phyloP scores from a whole-genome alignment of 148 eudicot genomes.

The Rhododendron mucronatum region DNA sequence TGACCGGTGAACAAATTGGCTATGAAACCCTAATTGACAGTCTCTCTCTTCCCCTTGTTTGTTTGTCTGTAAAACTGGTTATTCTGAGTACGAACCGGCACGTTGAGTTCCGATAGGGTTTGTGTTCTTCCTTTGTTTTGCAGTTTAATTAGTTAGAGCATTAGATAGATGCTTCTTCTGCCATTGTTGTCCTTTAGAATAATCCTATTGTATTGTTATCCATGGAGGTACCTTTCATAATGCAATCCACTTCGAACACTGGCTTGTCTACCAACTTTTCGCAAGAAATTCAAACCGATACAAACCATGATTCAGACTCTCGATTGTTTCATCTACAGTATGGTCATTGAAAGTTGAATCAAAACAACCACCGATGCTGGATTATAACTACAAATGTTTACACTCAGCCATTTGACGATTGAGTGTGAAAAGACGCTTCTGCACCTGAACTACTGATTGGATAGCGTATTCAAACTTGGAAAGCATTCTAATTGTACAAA shows the following conservation, averaged over 20 bases:
- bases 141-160: slow-evolving; percentile 10
- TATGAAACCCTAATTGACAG: slow-evolving; percentile 9
- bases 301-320: background rate
- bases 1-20: slow-evolving; percentile 21
- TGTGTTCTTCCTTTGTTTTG: slow-evolving; percentile 7
- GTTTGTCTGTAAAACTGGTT: slow-evolving; percentile 11
- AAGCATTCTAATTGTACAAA: background rate
- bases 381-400: background rate
- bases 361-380: background rate
- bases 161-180: slow-evolving; percentile 15
- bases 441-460: background rate
- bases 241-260: background rate
- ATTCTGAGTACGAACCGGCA: background rate
- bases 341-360: background rate
- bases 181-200: slow-evolving; percentile 2
- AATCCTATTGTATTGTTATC: slow-evolving; percentile 4
- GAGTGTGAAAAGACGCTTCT: background rate
- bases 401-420: background rate
- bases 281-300: background rate
- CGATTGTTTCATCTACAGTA: background rate
- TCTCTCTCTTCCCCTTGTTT: slow-evolving; percentile 3
- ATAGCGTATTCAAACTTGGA: background rate
- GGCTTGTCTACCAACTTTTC: background rate
- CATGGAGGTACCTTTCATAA: background rate
- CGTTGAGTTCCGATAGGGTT: background rate